Evolutionary conservation across 2,329 filamentous ascomycete species (phyloP).

Genomic region (Gaeumannomyces sp.): DNA sequence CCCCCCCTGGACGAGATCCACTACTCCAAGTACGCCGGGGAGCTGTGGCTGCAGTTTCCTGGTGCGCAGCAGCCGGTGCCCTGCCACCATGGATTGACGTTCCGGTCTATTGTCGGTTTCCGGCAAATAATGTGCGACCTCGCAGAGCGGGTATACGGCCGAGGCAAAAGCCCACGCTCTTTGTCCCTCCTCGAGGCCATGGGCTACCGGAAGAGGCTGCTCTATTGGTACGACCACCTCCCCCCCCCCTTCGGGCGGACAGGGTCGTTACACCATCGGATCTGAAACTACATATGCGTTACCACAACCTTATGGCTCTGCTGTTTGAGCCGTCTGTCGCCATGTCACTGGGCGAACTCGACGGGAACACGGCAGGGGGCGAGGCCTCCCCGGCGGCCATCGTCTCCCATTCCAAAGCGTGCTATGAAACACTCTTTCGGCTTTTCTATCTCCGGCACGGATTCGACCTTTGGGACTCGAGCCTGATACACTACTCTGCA

Average conservation of each 20-base stretch:
- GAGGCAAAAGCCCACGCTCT: conserved; percentile 10
- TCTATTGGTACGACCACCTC: conserved; percentile 19
- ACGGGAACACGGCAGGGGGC: too few relatives aligned
- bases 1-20: conserved; percentile 22
- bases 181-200: conserved; percentile 17
- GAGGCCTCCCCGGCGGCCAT: background rate
- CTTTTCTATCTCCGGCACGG: conserved; percentile 30
- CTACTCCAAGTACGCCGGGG: conserved; percentile 24
- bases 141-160: conserved; percentile 16
- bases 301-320: conserved; percentile 10
- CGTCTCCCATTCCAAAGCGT: conserved; percentile 17
- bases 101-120: conserved; percentile 24
- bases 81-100: conserved; percentile 19
- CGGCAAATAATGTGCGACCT: conserved; percentile 23
- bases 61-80: conserved; percentile 18
- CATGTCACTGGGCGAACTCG: background rate
- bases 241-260: conserved; percentile 20
- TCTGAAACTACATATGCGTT: conserved; percentile 25
- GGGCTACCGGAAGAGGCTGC: conserved; percentile 18
- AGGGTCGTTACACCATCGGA: conserved; percentile 24
- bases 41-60: conserved; percentile 26
- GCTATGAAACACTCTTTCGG: conserved; percentile 26
- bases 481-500: conserved; percentile 16
- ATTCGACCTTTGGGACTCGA: conserved; percentile 19
- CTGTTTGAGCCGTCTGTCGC: background rate